Conservation (phyloP, 257 asterid species). For the Henckelia pumila region DNA sequence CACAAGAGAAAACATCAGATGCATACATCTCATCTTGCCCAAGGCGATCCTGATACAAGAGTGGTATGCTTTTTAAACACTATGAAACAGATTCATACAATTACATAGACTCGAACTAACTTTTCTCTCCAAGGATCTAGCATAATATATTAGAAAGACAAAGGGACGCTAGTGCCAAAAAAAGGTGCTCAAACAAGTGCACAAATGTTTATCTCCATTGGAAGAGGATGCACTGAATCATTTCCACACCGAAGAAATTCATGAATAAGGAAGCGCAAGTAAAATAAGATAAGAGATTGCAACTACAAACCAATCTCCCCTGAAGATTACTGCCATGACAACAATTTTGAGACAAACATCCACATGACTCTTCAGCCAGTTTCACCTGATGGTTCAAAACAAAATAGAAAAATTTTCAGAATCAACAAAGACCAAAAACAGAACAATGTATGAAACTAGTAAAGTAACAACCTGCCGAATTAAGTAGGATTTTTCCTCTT, state of each 20-base stretch:
- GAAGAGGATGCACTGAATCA: not conserved
- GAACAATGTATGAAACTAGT: slow-evolving; percentile 24
- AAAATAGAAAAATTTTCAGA: not conserved
- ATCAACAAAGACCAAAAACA: not conserved
- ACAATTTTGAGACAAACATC: not conserved
- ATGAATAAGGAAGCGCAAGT: not conserved
- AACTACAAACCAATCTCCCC: not conserved
- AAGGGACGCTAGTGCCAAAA: not conserved
- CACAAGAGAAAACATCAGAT: slow-evolving; percentile 39
- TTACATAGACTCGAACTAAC: not conserved
- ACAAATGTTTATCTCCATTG: not conserved
- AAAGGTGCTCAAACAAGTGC: not conserved
- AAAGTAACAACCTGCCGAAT: slow-evolving; percentile 55
- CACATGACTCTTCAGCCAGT: not conserved
- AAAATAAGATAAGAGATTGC: not conserved
- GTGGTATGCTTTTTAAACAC: slow-evolving; percentile 3
- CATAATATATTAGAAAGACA: not conserved
- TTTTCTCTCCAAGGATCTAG: not conserved
- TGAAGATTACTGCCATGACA: not conserved
- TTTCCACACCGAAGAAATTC: not conserved
- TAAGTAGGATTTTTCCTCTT: slow-evolving; percentile 60
- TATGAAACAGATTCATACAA: not conserved
- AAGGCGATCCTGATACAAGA: slow-evolving; percentile 50
- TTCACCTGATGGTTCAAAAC: not conserved
- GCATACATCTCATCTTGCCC: slow-evolving; percentile 40